phyloP scores from a whole-genome alignment of 352 stramenopile genomes.

The Phytophthora macrochlamydospora region DNA sequence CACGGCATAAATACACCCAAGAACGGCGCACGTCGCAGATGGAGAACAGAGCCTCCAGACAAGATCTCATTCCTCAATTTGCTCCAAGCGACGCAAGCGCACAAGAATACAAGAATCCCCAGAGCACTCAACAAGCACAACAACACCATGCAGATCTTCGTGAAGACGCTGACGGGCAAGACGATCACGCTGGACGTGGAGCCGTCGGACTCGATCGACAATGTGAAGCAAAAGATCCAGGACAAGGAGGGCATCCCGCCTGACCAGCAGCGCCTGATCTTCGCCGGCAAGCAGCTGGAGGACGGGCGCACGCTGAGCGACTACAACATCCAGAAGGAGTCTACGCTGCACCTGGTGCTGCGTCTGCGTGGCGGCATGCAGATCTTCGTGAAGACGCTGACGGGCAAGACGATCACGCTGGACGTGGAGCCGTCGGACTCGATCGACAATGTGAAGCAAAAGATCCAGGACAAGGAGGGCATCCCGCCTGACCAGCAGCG shows the following conservation, averaged over 20 bases:
- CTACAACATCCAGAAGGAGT: slow-evolving; percentile 97
- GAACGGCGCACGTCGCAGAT: slow-evolving; percentile 1
- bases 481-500: slow-evolving; percentile 95
- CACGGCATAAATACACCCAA: neutral
- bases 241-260: neutral
- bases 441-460: slow-evolving; percentile 97
- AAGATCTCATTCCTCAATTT: slow-evolving; percentile 16
- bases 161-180: slow-evolving; percentile 1
- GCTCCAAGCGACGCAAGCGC: neutral
- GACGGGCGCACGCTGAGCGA: slow-evolving; percentile 90
- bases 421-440: slow-evolving; percentile 93
- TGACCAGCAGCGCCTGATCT: slow-evolving; percentile 1
- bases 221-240: slow-evolving; percentile 1
- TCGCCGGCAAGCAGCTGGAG: slow-evolving; percentile 71
- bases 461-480: slow-evolving; percentile 94
- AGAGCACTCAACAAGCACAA: neutral
- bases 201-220: slow-evolving; percentile 2
- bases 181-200: slow-evolving; percentile 1
- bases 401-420: slow-evolving; percentile 91
- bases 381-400: slow-evolving; percentile 86
- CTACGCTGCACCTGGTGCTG: slow-evolving; percentile 95
- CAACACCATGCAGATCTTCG: slow-evolving; percentile 25
- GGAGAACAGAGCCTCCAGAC: neutral
- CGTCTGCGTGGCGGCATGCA: slow-evolving; percentile 91
- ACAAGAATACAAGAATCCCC: neutral